Percentiles rank a stretch among this genome's conserved stretches.
phyloP scores from a whole-genome alignment of 257 asterid species.

The Plectranthus barbatus region DNA sequence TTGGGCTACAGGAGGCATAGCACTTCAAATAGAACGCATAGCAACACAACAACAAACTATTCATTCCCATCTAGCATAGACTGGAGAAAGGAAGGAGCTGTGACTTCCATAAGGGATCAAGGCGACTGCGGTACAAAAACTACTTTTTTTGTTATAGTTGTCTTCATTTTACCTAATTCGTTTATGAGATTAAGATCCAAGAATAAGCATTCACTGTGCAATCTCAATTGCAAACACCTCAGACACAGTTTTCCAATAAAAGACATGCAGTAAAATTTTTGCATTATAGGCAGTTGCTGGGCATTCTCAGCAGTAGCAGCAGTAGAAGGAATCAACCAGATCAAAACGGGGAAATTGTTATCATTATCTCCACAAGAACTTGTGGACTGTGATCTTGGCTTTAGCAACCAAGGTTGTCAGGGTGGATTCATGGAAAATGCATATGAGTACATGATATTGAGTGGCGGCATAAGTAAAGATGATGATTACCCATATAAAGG shows the following conservation, averaged over 20 bases:
- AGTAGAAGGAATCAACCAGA: constrained; percentile 54
- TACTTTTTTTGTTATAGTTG: background rate
- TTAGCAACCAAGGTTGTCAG: constrained; percentile 36
- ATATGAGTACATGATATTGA: constrained; percentile 33
- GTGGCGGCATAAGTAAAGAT: constrained; percentile 43
- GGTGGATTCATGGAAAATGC: constrained; percentile 55
- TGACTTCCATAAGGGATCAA: constrained; percentile 55
- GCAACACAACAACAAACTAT: background rate
- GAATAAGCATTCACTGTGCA: background rate
- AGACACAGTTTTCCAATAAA: background rate
- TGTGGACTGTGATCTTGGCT: constrained; percentile 43
- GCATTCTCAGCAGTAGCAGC: constrained; percentile 73
- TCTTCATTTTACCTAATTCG: background rate
- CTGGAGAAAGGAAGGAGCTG: constrained; percentile 61
- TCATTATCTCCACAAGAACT: constrained; percentile 63
- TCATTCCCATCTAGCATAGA: constrained; percentile 34
- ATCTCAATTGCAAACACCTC: background rate
- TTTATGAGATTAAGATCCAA: background rate
- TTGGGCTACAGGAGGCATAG: constrained; percentile 30
- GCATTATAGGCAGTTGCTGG: constrained; percentile 65
- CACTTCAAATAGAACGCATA: background rate
- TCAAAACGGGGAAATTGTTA: constrained; percentile 48
- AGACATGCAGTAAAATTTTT: background rate
- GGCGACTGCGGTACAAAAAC: constrained; percentile 41
- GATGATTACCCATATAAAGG: constrained; percentile 41